These are phyloP conservation scores for Yamadazyma triangularis DNA, from an alignment of 1,139 yeast species.

Conservation along the genomic window DNA sequence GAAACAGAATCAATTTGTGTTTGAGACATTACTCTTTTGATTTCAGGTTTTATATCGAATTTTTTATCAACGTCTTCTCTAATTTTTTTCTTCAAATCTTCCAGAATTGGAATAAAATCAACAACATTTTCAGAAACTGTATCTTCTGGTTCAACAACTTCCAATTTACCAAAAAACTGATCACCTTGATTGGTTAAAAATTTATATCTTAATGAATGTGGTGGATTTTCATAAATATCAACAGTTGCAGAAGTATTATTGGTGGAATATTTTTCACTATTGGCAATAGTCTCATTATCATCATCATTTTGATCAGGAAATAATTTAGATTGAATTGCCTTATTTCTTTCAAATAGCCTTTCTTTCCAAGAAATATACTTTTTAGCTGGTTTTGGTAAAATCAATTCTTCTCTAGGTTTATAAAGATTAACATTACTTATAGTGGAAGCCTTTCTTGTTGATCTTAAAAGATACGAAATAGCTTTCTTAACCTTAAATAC, in stretches of 20 bases:
- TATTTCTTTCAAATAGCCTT: slow-evolving; percentile 29
- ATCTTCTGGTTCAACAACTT: too few species aligned
- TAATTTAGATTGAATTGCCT: slow-evolving; percentile 21
- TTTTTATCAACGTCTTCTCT: slow-evolving; percentile 11
- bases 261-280: too few species aligned
- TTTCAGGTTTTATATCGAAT: slow-evolving; percentile 12
- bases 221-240: not conserved
- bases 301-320: slow-evolving; percentile 13
- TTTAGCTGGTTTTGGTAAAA: slow-evolving; percentile 27
- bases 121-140: not conserved
- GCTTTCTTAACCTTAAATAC: slow-evolving; percentile 60
- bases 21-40: slow-evolving; percentile 12
- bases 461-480: slow-evolving; percentile 51
- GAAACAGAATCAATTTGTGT: slow-evolving; percentile 9
- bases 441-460: slow-evolving; percentile 50
- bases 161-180: too few species aligned
- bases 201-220: slow-evolving; percentile 3
- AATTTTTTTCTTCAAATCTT: slow-evolving; percentile 10
- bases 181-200: slow-evolving; percentile 5
- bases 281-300: slow-evolving; percentile 2
- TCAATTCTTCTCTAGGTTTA: slow-evolving; percentile 39
- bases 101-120: slow-evolving; percentile 8
- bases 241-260: too few species aligned
- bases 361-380: slow-evolving; percentile 39
- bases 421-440: slow-evolving; percentile 33